These are phyloP conservation scores for Monosporascus cannonballus DNA, from an alignment of 2,329 filamentous ascomycete species.

Conservation along the genomic window DNA sequence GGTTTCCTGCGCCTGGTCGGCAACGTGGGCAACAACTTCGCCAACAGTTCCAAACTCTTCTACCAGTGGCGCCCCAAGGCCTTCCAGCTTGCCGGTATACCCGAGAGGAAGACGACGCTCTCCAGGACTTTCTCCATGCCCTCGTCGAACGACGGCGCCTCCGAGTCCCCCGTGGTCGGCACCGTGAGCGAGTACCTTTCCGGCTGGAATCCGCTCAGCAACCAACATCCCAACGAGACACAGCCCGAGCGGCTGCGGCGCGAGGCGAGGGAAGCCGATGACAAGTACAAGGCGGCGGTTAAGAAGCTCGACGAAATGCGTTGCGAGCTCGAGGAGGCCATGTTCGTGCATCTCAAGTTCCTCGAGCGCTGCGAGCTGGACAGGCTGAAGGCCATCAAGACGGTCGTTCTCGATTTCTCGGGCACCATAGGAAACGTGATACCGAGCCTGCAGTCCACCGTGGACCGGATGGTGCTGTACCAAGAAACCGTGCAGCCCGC, in stretches of 20 bases:
- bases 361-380: constrained; percentile 97
- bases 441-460: constrained; percentile 86
- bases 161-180: constrained; percentile 76
- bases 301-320: constrained; percentile 83
- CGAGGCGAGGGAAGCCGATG: constrained; percentile 85
- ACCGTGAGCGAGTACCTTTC: constrained; percentile 84
- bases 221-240: constrained; percentile 87
- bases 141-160: constrained; percentile 50
- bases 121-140: constrained; percentile 70
- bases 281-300: constrained; percentile 84
- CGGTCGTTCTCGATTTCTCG: constrained; percentile 94
- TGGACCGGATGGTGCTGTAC: constrained; percentile 98
- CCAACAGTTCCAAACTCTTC: constrained; percentile 94
- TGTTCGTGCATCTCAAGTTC: constrained; percentile 87
- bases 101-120: constrained; percentile 75
- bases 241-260: constrained; percentile 78
- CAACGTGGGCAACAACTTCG: constrained; percentile 91
- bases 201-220: constrained; percentile 90
- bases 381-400: constrained; percentile 94
- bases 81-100: constrained; percentile 80
- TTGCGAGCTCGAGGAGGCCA: constrained; percentile 92
- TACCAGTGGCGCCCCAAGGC: constrained; percentile 96
- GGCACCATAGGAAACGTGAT: constrained; percentile 97
- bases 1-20: constrained; percentile 88
- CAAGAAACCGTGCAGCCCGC: constrained; percentile 96